phyloP scores from a whole-genome alignment of 192 early-diverging fungal genomes.

The Gaertneriomyces sp. region DNA sequence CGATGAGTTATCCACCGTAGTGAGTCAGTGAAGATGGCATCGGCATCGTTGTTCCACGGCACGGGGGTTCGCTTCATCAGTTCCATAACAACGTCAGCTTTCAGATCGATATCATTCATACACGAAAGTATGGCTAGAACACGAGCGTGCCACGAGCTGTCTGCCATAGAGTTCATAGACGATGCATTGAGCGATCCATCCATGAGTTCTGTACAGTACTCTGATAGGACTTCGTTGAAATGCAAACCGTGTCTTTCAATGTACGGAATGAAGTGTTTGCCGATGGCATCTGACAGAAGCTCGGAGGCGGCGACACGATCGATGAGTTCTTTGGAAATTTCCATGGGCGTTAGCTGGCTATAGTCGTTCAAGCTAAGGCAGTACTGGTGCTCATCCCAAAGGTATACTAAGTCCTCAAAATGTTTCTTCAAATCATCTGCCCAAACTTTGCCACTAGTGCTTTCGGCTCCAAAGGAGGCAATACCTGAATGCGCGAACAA shows the following conservation, averaged over 20 bases:
- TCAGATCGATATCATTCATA: conserved; percentile 35
- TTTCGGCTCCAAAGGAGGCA: conserved; percentile 28
- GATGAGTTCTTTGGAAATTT: conserved; percentile 55
- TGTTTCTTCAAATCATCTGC: conserved; percentile 41
- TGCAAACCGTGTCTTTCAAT: conserved; percentile 49
- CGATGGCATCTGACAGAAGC: conserved; percentile 49
- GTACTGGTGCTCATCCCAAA: conserved; percentile 51
- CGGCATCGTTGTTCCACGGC: conserved; percentile 59
- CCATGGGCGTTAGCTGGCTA: conserved; percentile 38
- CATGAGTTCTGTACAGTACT: conserved; percentile 61
- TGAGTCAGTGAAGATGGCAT: conserved; percentile 34
- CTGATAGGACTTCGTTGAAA: conserved; percentile 44
- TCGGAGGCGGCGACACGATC: conserved; percentile 62
- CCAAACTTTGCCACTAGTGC: conserved; percentile 21
- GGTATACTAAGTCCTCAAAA: conserved; percentile 52
- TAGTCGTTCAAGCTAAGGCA: conserved; percentile 50
- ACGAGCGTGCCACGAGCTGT: conserved; percentile 53
- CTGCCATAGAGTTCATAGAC: neutral
- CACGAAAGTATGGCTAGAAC: conserved; percentile 49
- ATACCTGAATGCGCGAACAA: conserved; percentile 18
- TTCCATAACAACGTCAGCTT: conserved; percentile 50
- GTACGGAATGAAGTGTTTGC: conserved; percentile 57
- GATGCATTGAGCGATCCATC: conserved; percentile 23
- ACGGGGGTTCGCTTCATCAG: conserved; percentile 60
- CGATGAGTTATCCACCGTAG: conserved; percentile 12